phyloP scores from a whole-genome alignment of 257 asterid species.

The Coffea eugenioides region DNA sequence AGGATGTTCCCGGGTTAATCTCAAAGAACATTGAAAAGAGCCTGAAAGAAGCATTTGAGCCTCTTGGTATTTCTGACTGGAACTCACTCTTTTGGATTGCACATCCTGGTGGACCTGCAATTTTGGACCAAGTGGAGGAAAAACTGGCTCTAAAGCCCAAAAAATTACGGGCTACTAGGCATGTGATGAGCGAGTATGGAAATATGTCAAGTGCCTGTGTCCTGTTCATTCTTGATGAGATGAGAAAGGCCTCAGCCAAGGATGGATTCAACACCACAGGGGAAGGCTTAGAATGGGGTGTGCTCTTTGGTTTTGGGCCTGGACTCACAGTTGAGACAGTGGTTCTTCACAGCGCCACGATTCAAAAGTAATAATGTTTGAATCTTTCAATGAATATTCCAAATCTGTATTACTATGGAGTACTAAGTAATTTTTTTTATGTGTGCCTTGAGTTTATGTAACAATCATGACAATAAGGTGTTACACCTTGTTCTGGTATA shows the following conservation, averaged over 20 bases:
- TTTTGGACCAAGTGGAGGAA: constrained; percentile 57
- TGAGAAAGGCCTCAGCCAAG: constrained; percentile 58
- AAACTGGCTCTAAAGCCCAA: constrained; percentile 48
- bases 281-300: constrained; percentile 76
- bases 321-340: constrained; percentile 78
- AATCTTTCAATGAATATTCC: too few species aligned
- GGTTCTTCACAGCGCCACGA: constrained; percentile 54
- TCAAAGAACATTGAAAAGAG: constrained; percentile 47
- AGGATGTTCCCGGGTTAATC: constrained; percentile 52
- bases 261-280: constrained; percentile 60
- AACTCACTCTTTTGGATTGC: constrained; percentile 65
- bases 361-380: constrained; percentile 5
- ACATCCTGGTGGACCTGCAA: constrained; percentile 79
- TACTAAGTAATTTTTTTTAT: too few species aligned
- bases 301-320: constrained; percentile 72
- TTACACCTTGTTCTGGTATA: too few species aligned
- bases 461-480: too few species aligned
- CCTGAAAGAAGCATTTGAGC: constrained; percentile 50
- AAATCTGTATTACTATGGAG: too few species aligned
- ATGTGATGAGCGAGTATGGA: constrained; percentile 63
- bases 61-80: constrained; percentile 59
- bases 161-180: constrained; percentile 46
- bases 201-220: constrained; percentile 74
- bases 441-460: too few species aligned
- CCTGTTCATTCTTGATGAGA: constrained; percentile 58